Evolutionary conservation across 169 alveolate genomes (phyloP), one percentile per base, ranked within the genome.

Genomic region (Besnoitia besnoiti): DNA sequence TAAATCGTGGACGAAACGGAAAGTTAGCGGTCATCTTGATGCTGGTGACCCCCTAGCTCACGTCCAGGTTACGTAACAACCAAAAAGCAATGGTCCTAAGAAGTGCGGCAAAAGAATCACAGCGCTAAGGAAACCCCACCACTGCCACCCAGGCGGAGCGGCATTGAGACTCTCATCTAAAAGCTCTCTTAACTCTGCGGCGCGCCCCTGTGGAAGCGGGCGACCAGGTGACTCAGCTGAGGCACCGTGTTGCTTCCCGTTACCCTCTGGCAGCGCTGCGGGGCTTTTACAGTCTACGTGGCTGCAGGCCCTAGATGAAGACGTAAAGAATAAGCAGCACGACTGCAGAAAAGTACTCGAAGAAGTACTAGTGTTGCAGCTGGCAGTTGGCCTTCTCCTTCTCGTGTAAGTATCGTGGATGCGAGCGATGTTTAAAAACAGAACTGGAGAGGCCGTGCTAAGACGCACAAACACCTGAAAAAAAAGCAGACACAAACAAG

Each of bases 11-110:
- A n/a, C n/a, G n/a, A n/a, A n/a, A n/a, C n/a, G n/a, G n/a, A n/a
- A n/a, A n/a, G n/a, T n/a, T n/a, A n/a, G n/a, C n/a, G n/a, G n/a
- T n/a, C n/a, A n/a, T n/a, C n/a, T n/a, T n/a, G n/a, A n/a, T n/a
- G n/a, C n/a, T n/a, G n/a, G n/a, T n/a, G n/a, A n/a, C n/a, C n/a
- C n/a, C n/a, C 47, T 8, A 30, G 39, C 47, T 61, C 40, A 77
- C 40, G 87, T 77, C 87, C 87, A 77, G 10, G 87, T 77, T 16
- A 77, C 21, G 59, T 77, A 77, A 42, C 87, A 77, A 7, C 87
- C 55, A 42, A 77, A 77, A 40, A 77, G 59, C 61, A 77, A 55
- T 0, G 87, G 87, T 0, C 87, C 87, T 16, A 77, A 35, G 33
- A 77, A 77, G 55, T 77, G 87, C 14, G 21, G 47, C 7, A 77